A percentile compares a stretch with the other conserved stretches of the same genome.
Conservation (phyloP, 306 rosid genomes). For the Carpinus viminea region DNA sequence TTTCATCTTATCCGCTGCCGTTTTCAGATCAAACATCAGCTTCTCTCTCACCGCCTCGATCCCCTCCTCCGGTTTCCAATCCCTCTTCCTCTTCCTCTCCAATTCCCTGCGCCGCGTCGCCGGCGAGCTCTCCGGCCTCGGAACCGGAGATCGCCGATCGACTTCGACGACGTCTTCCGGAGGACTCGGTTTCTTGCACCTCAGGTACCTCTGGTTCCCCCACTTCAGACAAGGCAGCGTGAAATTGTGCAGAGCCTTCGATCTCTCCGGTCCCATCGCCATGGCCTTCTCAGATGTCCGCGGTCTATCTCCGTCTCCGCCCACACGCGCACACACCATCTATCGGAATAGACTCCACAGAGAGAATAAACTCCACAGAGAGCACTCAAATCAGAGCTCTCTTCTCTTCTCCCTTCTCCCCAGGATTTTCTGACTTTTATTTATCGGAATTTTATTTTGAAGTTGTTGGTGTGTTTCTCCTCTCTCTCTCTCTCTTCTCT, state of each 20-base stretch:
- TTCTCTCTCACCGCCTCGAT: constrained; percentile 85
- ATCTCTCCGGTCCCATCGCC: constrained; percentile 76
- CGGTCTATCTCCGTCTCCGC: constrained; percentile 21
- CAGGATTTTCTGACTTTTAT: background rate
- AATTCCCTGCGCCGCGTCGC: constrained; percentile 32
- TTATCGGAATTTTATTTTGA: constrained; percentile 3
- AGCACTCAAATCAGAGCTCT: constrained; percentile 15
- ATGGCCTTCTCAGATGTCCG: constrained; percentile 29
- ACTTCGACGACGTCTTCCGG: constrained; percentile 18
- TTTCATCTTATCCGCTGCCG: constrained; percentile 66
- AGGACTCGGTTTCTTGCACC: constrained; percentile 61
- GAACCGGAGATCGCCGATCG: constrained; percentile 51
- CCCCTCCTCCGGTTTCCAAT: constrained; percentile 46
- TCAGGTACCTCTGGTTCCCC: constrained; percentile 81
- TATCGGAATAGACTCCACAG: constrained; percentile 13
- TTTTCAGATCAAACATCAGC: constrained; percentile 79
- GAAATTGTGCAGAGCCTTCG: constrained; percentile 90
- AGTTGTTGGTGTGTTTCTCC: background rate
- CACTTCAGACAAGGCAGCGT: constrained; percentile 72
- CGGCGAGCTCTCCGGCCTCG: constrained; percentile 31
- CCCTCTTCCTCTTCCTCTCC: constrained; percentile 28
- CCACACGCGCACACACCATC: constrained; percentile 57
- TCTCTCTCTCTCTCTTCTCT: background rate
- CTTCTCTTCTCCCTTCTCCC: too few species aligned
- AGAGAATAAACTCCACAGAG: background rate